Base-by-base conservation (phyloP, 2,329 filamentous ascomycete species). In the Cytospora chrysosperma region DNA sequence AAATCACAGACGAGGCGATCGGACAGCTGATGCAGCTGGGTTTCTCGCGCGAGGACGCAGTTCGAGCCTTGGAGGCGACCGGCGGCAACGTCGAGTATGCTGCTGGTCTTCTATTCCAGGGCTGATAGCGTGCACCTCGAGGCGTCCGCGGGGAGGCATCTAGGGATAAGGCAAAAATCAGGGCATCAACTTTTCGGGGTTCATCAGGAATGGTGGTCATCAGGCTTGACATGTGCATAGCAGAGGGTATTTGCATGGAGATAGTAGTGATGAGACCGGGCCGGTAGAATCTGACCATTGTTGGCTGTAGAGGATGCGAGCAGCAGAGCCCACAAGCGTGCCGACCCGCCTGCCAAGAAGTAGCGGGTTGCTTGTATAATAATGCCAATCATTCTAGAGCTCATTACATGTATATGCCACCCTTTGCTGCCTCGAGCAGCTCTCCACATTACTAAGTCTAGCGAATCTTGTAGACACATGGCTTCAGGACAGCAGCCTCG, bases 401-500 rank as follows among this genome's bases (percentile, higher is more conserved):
- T 24, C 19, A 26, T 47, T 54, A 37, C 8, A 43, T n/a, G n/a
- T n/a, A 56, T 21, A 26, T 17, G 4, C 4, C 24, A 47, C 12
- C 10, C 15, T 26, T 24, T 27, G 26, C 24, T 54, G 49, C 28
- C 43, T 7, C 24, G 10, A 19, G 17, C 9, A 7, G 19, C 19
- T 24, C 10, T 24, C 10, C 27, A n/a, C 28, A 28, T 26, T 17
- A 10, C 24, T 17, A 4, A 27, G 54, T 24, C 73, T 82, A 96
- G 70, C 94, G 85, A 69, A 93, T 85, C 80, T 98, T 98, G 78
- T 98, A 98, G 66, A 98, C 87, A 79, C 95, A 98, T 21, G 95
- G 95, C 81, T 98, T 98, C 70, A 99, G 76, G 62, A 94, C 82
- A 34, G 74, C 77, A 59, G 79, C 79, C 73, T 89, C 91, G 69